Conservation (phyloP, 371 early-diverging fungal species). For the Apophysomyces variabilis region DNA sequence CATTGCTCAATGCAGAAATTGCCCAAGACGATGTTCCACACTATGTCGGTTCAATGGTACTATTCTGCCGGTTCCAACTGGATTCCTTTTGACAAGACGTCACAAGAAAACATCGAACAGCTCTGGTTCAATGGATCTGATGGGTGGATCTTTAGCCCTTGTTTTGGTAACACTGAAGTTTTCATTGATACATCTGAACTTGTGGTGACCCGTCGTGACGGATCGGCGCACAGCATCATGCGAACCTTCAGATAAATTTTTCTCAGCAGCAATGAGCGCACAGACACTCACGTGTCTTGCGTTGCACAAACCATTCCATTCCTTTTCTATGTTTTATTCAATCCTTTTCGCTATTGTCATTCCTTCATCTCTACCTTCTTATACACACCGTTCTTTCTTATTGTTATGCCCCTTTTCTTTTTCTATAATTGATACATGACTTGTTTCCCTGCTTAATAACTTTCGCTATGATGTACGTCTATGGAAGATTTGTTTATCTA, state of each 20-base stretch:
- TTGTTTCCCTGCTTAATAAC: too few relatives aligned
- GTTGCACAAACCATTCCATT: not conserved
- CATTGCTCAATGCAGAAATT: too few relatives aligned
- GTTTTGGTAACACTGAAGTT: not conserved
- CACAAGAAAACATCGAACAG: conserved; percentile 21
- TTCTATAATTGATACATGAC: too few relatives aligned
- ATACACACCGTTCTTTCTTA: not conserved
- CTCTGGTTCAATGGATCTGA: conserved; percentile 20
- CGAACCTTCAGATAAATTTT: not conserved
- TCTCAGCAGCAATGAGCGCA: not conserved
- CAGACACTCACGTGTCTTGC: conserved; percentile 2
- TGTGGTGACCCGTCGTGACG: not conserved
- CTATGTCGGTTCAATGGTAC: conserved; percentile 23
- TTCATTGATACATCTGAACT: not conserved
- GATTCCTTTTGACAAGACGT: conserved; percentile 24
- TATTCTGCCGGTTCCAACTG: conserved; percentile 24
- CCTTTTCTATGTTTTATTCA: not conserved
- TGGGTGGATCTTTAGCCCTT: conserved; percentile 1
- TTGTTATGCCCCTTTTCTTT: not conserved
- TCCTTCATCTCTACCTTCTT: not conserved
- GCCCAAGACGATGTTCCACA: not conserved
- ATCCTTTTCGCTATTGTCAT: not conserved
- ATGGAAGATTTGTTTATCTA: too few relatives aligned
- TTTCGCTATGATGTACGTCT: too few relatives aligned
- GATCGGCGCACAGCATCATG: not conserved